Conservation (phyloP, 1,139 yeast species). For the Scheffersomyces quercinus region DNA sequence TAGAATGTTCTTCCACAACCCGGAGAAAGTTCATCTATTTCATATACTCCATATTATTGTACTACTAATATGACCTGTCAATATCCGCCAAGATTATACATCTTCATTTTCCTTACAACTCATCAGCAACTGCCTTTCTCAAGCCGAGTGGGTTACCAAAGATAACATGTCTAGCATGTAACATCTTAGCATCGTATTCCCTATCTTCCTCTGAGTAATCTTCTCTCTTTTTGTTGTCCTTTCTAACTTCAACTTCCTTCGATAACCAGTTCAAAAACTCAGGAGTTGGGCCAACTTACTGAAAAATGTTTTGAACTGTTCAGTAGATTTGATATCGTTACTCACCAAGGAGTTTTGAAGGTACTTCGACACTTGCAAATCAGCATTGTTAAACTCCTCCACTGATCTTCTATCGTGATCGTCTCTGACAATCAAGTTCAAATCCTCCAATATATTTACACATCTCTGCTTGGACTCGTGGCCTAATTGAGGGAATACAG, state of each 20-base stretch:
- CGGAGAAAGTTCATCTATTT: background rate
- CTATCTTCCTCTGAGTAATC: constrained; percentile 27
- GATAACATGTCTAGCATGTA: constrained; percentile 64
- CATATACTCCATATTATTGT: background rate
- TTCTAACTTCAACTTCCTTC: constrained; percentile 45
- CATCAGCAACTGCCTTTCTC: constrained; percentile 59
- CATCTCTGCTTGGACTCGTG: constrained; percentile 32
- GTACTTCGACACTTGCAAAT: constrained; percentile 27
- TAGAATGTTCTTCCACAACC: no score
- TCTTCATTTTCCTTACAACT: constrained; percentile 32
- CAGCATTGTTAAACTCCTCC: constrained; percentile 23
- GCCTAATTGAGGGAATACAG: constrained; percentile 29
- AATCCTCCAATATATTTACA: constrained; percentile 43
- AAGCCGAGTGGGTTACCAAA: constrained; percentile 80
- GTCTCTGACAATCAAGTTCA: constrained; percentile 18
- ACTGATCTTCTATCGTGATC: constrained; percentile 24
- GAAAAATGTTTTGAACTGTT: constrained; percentile 45
- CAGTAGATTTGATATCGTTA: constrained; percentile 26
- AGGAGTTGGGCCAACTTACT: constrained; percentile 36
- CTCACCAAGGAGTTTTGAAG: constrained; percentile 30
- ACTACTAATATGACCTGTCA: background rate
- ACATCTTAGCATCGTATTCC: constrained; percentile 45
- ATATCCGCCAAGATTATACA: background rate
- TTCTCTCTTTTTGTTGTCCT: constrained; percentile 31
- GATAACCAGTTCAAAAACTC: constrained; percentile 66